Conservation (phyloP, 305 asterid genomes). For the Solanum aculeatissimum region DNA sequence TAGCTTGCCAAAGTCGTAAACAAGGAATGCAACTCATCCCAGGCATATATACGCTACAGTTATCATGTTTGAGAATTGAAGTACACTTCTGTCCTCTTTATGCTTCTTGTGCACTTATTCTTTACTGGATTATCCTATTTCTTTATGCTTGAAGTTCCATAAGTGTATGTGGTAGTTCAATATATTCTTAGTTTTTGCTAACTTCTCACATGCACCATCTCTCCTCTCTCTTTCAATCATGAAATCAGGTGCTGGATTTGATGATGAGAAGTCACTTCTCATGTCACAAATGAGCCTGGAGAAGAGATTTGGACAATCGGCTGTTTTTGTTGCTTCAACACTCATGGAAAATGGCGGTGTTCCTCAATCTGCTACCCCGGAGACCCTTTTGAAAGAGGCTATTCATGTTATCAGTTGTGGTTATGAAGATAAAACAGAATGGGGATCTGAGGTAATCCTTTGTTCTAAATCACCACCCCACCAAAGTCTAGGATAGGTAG, state of each 20-base stretch:
- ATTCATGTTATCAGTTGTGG: constrained; percentile 99
- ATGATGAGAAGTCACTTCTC: constrained; percentile 80
- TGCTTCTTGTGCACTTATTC: background rate
- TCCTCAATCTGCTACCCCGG: constrained; percentile 94
- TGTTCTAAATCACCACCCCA: background rate
- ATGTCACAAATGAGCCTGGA: constrained; percentile 95
- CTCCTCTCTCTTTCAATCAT: background rate
- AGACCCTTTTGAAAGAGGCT: constrained; percentile 93
- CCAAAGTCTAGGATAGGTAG: background rate
- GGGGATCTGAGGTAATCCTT: constrained; percentile 82
- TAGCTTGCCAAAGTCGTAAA: background rate
- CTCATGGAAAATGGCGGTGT: constrained; percentile 98
- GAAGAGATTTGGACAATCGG: constrained; percentile 96
- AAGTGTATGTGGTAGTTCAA: background rate
- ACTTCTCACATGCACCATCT: background rate
- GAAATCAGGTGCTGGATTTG: constrained; percentile 78
- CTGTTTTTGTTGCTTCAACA: constrained; percentile 93
- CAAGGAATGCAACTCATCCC: background rate
- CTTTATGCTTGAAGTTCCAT: background rate
- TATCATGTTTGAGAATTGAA: background rate
- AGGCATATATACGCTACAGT: background rate
- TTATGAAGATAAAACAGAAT: constrained; percentile 88
- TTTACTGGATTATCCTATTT: background rate
- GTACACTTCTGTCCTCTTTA: background rate
- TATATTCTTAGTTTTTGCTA: background rate